A percentile compares a stretch with the other conserved stretches of the same genome.
These are phyloP conservation scores for Fusarium albosuccineum DNA, from an alignment of 2,329 filamentous ascomycete genomes.

Conservation along the genomic window DNA sequence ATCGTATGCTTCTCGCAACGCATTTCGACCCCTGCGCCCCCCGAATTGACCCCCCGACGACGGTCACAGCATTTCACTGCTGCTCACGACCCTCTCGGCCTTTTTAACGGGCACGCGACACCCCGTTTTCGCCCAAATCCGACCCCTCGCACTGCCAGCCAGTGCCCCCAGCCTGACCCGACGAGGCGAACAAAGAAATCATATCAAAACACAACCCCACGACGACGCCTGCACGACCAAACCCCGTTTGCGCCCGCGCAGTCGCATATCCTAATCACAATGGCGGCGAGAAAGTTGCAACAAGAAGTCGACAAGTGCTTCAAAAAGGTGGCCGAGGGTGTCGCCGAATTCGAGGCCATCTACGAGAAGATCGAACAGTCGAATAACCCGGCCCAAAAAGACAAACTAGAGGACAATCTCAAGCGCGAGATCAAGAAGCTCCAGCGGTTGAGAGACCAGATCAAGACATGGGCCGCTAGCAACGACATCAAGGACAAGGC, in stretches of 20 bases:
- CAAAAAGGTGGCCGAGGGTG: slow-evolving; percentile 96
- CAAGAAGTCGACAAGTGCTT: slow-evolving; percentile 99
- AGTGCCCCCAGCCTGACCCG: slow-evolving; percentile 24
- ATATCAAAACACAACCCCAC: slow-evolving; percentile 13
- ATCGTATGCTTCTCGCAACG: slow-evolving; percentile 35
- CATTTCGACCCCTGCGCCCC: slow-evolving; percentile 36
- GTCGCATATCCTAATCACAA: slow-evolving; percentile 59
- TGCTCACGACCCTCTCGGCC: slow-evolving; percentile 26
- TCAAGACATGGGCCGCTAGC: slow-evolving; percentile 98
- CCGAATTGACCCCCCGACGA: slow-evolving; percentile 40
- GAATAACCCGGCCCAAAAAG: slow-evolving; percentile 93
- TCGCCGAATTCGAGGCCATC: slow-evolving; percentile 91
- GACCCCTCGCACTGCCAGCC: slow-evolving; percentile 21
- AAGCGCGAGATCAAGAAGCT: slow-evolving; percentile 99
- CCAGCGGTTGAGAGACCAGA: slow-evolving; percentile 95
- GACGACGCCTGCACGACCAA: slow-evolving; percentile 18
- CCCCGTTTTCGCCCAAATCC: slow-evolving; percentile 26
- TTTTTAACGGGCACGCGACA: slow-evolving; percentile 28
- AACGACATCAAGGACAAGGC: slow-evolving; percentile 99
- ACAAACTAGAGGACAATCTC: slow-evolving; percentile 97
- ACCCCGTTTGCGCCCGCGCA: slow-evolving; percentile 32
- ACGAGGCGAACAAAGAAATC: slow-evolving; percentile 30
- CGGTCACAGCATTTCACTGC: slow-evolving; percentile 21
- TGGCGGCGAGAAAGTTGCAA: slow-evolving; percentile 96
- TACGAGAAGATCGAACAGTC: slow-evolving; percentile 98